Evolutionary conservation across 2,329 filamentous ascomycete species (phyloP).

Genomic region (Allantophomopsis lycopodina): DNA sequence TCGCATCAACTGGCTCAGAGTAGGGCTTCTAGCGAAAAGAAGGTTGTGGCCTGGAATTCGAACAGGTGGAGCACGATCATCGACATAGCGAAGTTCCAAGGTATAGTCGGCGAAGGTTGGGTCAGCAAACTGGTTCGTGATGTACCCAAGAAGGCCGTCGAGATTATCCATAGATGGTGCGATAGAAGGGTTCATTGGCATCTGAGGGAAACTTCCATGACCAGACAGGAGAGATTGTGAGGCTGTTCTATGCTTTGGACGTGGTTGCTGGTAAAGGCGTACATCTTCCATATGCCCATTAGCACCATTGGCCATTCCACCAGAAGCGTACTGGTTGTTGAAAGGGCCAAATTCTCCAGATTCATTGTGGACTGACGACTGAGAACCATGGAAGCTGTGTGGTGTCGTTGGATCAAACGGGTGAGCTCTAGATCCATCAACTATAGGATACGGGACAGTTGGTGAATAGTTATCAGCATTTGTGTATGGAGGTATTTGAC

Average conservation of each 20-base stretch:
- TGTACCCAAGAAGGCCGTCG: constrained; percentile 24
- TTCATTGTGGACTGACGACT: constrained; percentile 33
- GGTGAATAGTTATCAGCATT: constrained; percentile 21
- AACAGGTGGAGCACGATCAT: constrained; percentile 24
- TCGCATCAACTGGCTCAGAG: constrained; percentile 20
- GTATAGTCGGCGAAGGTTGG: constrained; percentile 28
- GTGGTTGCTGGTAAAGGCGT: constrained; percentile 12
- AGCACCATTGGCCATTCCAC: constrained; percentile 24
- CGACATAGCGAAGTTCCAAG: constrained; percentile 29
- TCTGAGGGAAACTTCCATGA: constrained; percentile 5
- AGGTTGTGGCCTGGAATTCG: constrained; percentile 39
- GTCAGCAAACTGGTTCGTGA: constrained; percentile 25
- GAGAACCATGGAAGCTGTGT: constrained; percentile 48
- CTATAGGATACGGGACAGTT: constrained; percentile 12
- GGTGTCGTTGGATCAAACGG: constrained; percentile 38
- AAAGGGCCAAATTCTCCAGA: constrained; percentile 3
- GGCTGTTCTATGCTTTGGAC: constrained; percentile 7
- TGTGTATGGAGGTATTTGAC: constrained; percentile 15
- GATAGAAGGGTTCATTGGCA: constrained; percentile 8
- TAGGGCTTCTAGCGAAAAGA: constrained; percentile 37
- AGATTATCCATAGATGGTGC: constrained; percentile 13
- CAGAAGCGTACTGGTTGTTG: constrained; percentile 24
- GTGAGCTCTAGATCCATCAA: constrained; percentile 8
- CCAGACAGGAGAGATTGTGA: constrained; percentile 7
- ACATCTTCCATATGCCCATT: constrained; percentile 19